Base-by-base conservation (phyloP, 805 yeast genomes). In the Lipomyces sp. region DNA sequence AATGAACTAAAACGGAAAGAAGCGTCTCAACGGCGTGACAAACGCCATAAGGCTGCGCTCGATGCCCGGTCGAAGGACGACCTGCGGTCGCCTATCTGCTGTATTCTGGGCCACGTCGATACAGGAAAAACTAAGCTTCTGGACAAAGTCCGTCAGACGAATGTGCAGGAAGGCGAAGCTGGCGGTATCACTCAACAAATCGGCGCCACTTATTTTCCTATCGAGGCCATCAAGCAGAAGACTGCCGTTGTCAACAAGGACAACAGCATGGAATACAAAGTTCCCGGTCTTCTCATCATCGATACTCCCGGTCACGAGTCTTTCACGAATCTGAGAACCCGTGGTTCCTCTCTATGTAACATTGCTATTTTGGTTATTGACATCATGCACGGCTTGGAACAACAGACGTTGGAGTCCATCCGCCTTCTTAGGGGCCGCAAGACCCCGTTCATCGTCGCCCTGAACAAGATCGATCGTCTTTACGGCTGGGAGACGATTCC, bases 271-370 rank as follows among this genome's bases (percentile, higher is more conserved):
- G 67, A 68, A 46, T 91, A 83, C 69, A 95, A 91, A 59, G 98
- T 93, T 51, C 99, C 99, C 50, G 99, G 99, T 74, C 75, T 93
- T 66, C 79, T 93, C 68, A 83, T 93, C 61, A 93, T 93, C 64
- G 99, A 93, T 75, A 93, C 99, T 1, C 99, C 99, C 63, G 99
- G 99, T 71, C 99, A 93, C 87, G 99, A 93, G 79, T 90, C 98
- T 55, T 93, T 93, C 80, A 82, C 96, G 43, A 93, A 93, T 71
- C 80, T 93, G 71, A 86, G 99, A 79, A 81, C 96, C 39, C 89
- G 99, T 79, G 99, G 99, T 79, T 91, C 98, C 14, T 91, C 98
- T 5, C 77, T 93, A 63, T 93, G 99, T 88, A 93, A 93, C 78
- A 93, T 93, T 74, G 99, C 99, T 67, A 91, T 93, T 67, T 78